Evolutionary conservation across 345 rosid species (phyloP).

Genomic region (Erysimum cheiranthoides): DNA sequence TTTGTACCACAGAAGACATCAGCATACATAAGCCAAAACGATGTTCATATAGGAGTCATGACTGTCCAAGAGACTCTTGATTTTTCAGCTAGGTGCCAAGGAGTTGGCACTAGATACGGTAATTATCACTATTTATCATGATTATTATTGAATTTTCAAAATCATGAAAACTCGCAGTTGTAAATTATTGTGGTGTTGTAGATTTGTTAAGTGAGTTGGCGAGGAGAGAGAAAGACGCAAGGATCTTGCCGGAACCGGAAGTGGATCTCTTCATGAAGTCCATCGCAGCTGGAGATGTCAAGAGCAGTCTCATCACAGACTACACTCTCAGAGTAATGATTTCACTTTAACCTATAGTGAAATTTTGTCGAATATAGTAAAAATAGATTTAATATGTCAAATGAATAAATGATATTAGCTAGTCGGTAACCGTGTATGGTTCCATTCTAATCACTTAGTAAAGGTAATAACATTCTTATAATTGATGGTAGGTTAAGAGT

Average conservation of each 20-base stretch:
- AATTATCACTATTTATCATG: not conserved
- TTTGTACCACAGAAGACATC: slow-evolving; percentile 88
- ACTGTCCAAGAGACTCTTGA: slow-evolving; percentile 93
- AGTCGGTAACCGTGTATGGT: not conserved
- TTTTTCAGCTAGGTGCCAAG: slow-evolving; percentile 94
- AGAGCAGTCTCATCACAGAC: slow-evolving; percentile 85
- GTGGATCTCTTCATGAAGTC: slow-evolving; percentile 96
- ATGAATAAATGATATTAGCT: not conserved
- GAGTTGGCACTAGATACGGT: slow-evolving; percentile 92
- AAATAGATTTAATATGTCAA: not conserved
- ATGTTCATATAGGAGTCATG: slow-evolving; percentile 87
- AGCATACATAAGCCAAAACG: slow-evolving; percentile 92
- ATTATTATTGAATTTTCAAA: not conserved
- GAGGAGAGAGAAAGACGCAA: slow-evolving; percentile 78
- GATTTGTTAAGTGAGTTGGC: slow-evolving; percentile 79
- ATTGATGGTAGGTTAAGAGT: not conserved
- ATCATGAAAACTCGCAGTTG: not conserved
- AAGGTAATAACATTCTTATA: not conserved
- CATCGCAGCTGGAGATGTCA: slow-evolving; percentile 70
- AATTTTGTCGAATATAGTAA: not conserved
- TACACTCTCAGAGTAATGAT: slow-evolving; percentile 80
- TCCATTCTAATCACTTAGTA: not conserved
- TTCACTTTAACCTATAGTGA: not conserved
- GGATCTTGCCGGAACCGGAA: slow-evolving; percentile 84
- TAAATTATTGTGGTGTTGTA: slow-evolving; percentile 32